A percentile compares a stretch with the other conserved stretches of the same genome.
Evolutionary conservation across 202 grass and related monocot species (phyloP).

Genomic region (Eragrostis tef): DNA sequence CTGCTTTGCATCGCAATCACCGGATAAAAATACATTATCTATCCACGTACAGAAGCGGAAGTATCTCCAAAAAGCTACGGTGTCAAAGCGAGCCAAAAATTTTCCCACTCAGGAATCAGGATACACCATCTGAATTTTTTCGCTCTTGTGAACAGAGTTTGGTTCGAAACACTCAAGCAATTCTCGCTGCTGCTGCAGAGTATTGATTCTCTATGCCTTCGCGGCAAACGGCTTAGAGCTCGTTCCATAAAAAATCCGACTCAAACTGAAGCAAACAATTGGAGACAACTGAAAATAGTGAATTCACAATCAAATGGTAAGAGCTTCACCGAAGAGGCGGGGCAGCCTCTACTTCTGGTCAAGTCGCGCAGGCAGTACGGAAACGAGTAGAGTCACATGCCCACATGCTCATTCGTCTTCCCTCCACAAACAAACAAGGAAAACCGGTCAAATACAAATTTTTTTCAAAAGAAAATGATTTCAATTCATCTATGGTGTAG

Average conservation of each 20-base stretch:
- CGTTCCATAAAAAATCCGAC: background rate
- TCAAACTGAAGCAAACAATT: background rate
- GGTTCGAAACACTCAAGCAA: background rate
- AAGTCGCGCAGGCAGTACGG: background rate
- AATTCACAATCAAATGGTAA: background rate
- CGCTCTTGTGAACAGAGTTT: too few species aligned
- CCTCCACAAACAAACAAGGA: background rate
- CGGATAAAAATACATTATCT: constrained; percentile 36
- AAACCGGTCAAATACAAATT: background rate
- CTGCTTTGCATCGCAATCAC: constrained; percentile 10
- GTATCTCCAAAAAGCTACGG: background rate
- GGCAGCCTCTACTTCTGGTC: constrained; percentile 23
- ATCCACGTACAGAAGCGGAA: background rate
- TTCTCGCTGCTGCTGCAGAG: background rate
- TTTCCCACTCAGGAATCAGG: too few species aligned
- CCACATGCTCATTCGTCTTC: background rate
- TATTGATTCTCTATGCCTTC: background rate
- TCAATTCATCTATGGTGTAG: background rate
- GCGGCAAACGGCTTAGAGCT: background rate
- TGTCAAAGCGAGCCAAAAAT: too few species aligned
- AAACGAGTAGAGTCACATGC: background rate
- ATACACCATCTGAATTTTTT: too few species aligned
- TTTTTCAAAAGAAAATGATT: background rate
- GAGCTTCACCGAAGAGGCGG: background rate
- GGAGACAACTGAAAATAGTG: background rate